Evolutionary conservation across 345 rosid species (phyloP), one percentile per base, ranked within the genome.

Genomic region (Geranium rotundifolium): DNA sequence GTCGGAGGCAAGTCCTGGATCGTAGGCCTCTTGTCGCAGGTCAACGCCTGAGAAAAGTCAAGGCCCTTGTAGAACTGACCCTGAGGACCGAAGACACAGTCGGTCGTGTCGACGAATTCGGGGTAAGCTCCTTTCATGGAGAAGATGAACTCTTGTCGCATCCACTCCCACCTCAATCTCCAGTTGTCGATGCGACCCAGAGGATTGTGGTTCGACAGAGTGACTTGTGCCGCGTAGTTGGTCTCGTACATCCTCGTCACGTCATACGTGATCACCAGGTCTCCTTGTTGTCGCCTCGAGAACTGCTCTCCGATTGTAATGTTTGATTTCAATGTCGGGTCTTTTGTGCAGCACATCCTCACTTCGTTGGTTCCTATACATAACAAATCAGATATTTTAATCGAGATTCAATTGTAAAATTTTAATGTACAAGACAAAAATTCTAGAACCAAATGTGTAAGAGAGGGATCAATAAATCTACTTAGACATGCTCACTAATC

Each of bases 161-260:
- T 75, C 90, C 90, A 85, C 6, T 82, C 83, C 87, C 90, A 85
- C 66, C 84, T 85, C 56, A 85, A 63, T 52, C 72, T 79, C 90
- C 90, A 85, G 60, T 79, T 80, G 20, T 85, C 82, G 18, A 85
- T 80, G 10, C 84, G 82, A 7, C 75, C 81, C 7, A 82, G 63
- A 17, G 85, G 80, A 30, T 73, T 69, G 39, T 71, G 62, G 70
- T 79, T 85, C 15, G 82, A 73, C 7, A 85, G 70, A 1, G 85
- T 69, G 29, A 85, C 85, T 54, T 72, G 78, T 5, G 78, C 85
- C 56, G 66, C 58, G 67, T 85, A 85, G 64, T 63, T 20, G 0
- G 65, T 13, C 0, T 49, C 72, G 7, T 57, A 64, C 4, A 84
- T 57, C n/a, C 52, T 70, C 20, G 19, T 72, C 12, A 82, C 67